Evolutionary conservation across 495 filamentous ascomycete genomes (phyloP).

Genomic region (Xylaria cubensis): DNA sequence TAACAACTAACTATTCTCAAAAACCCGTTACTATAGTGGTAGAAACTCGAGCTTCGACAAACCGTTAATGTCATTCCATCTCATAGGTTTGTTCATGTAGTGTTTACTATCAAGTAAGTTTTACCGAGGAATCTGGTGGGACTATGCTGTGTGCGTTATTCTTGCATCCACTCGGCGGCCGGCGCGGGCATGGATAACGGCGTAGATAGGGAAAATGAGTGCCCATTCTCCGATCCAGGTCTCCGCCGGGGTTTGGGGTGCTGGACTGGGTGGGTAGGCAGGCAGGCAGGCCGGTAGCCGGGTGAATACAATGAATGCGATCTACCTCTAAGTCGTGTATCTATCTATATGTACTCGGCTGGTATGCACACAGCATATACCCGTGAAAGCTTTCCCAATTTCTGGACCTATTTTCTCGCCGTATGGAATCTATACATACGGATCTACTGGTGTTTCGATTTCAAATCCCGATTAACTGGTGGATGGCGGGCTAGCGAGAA

Average conservation of each 20-base stretch:
- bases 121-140: neutral
- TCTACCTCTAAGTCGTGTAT: neutral
- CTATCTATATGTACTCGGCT: neutral
- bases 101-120: constrained; percentile 4
- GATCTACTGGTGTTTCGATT: neutral
- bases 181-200: constrained; percentile 15
- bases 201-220: constrained; percentile 8
- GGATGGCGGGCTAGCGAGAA: neutral
- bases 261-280: constrained; percentile 8
- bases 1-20: neutral
- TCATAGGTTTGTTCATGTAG: neutral
- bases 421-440: neutral
- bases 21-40: no score
- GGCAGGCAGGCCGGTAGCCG: constrained; percentile 1
- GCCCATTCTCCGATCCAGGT: constrained; percentile 10
- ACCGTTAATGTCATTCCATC: neutral
- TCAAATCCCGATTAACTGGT: constrained; percentile 13
- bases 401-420: neutral
- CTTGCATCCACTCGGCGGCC: constrained; percentile 14
- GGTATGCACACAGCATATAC: neutral
- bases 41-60: neutral
- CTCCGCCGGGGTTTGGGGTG: neutral
- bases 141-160: constrained; percentile 8
- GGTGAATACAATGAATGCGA: constrained; percentile 4
- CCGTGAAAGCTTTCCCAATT: neutral